These are phyloP conservation scores for Strigomonas culicis DNA, from an alignment of 208 protist genomes.

Conservation along the genomic window DNA sequence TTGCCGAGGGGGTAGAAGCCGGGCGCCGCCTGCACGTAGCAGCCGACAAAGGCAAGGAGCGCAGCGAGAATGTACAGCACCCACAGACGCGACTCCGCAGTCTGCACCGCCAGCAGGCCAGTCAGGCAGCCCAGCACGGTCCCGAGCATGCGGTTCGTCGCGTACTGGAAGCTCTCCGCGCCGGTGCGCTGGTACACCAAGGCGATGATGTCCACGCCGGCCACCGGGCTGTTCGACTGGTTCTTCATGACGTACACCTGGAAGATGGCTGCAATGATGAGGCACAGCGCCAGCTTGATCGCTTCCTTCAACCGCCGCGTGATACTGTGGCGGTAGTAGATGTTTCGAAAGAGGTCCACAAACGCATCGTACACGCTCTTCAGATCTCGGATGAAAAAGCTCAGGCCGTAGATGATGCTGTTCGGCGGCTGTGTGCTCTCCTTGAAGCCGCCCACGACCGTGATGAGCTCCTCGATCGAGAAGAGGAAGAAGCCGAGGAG, in stretches of 20 bases:
- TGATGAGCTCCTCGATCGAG: conserved; percentile 71
- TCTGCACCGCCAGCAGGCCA: conserved; percentile 60
- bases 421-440: conserved; percentile 32
- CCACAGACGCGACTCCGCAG: conserved; percentile 38
- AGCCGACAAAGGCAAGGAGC: conserved; percentile 67
- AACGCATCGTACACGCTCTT: conserved; percentile 47
- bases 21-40: conserved; percentile 66
- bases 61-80: conserved; percentile 58
- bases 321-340: conserved; percentile 50
- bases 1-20: conserved; percentile 65
- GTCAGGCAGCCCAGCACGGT: conserved; percentile 78
- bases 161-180: conserved; percentile 82
- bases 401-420: conserved; percentile 52
- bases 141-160: conserved; percentile 70
- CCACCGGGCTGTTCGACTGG: conserved; percentile 47
- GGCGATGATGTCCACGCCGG: conserved; percentile 77
- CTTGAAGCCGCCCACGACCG: conserved; percentile 52
- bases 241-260: conserved; percentile 74
- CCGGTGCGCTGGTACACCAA: conserved; percentile 77
- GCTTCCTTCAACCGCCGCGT: conserved; percentile 82
- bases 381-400: conserved; percentile 51
- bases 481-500: conserved; percentile 85
- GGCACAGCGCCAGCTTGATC: conserved; percentile 71
- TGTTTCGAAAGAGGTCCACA: conserved; percentile 25
- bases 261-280: conserved; percentile 66